Conservation (phyloP, 2,329 filamentous ascomycete genomes). For the Penicillium palitans region DNA sequence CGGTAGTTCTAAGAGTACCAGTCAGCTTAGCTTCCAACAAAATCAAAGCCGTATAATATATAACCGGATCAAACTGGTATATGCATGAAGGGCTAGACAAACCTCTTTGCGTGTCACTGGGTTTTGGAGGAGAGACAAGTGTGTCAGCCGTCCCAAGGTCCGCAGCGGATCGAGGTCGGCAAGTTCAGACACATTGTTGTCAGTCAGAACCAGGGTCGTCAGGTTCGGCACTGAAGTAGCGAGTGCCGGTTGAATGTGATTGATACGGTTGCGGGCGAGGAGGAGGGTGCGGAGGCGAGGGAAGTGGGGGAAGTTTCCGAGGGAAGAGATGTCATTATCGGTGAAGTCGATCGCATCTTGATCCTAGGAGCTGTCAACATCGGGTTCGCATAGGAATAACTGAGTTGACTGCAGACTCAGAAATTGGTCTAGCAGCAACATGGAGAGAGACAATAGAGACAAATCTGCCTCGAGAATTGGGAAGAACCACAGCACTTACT, state of each 20-base stretch:
- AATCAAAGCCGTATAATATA: neutral
- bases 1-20: slow-evolving; percentile 71
- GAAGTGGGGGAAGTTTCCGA: slow-evolving; percentile 90
- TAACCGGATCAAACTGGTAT: neutral
- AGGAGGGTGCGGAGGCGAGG: slow-evolving; percentile 85
- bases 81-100: slow-evolving; percentile 34
- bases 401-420: too few species aligned
- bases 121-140: slow-evolving; percentile 81
- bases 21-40: slow-evolving; percentile 5
- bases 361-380: slow-evolving; percentile 57
- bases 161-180: slow-evolving; percentile 82
- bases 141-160: slow-evolving; percentile 68
- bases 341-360: slow-evolving; percentile 98
- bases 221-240: slow-evolving; percentile 77
- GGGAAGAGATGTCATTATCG: slow-evolving; percentile 89
- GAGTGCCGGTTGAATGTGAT: slow-evolving; percentile 74
- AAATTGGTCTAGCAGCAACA: neutral
- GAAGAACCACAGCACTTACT: slow-evolving; percentile 56
- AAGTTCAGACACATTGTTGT: slow-evolving; percentile 80
- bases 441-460: slow-evolving; percentile 7
- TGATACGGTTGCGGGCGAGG: slow-evolving; percentile 83
- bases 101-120: slow-evolving; percentile 92
- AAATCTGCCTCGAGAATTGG: neutral
- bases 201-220: slow-evolving; percentile 75
- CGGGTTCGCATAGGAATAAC: neutral